Percentiles rank a stretch among this genome's conserved stretches.
phyloP scores from a whole-genome alignment of 2,329 filamentous ascomycete genomes.

The Pestalotiopsis sp. region DNA sequence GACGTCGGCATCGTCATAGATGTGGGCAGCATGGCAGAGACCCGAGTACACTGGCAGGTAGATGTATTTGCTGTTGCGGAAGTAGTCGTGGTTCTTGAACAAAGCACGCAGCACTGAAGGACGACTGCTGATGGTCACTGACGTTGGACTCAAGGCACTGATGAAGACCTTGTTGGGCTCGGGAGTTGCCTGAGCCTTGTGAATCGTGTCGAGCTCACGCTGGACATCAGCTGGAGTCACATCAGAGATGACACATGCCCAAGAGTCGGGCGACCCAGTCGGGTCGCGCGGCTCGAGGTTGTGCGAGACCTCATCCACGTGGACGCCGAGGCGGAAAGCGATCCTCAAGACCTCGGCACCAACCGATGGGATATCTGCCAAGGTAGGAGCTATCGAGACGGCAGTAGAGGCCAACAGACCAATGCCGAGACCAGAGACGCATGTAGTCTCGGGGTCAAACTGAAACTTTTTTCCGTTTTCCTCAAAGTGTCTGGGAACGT shows the following conservation, averaged over 20 bases:
- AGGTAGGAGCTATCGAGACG: conserved; percentile 37
- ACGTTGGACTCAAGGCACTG: conserved; percentile 32
- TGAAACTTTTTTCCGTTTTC: conserved; percentile 15
- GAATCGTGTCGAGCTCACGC: conserved; percentile 36
- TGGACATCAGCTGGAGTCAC: conserved; percentile 32
- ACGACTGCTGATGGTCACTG: conserved; percentile 39
- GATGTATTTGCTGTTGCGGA: conserved; percentile 30
- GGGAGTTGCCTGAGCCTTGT: conserved; percentile 23
- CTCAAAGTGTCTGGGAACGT: conserved; percentile 13
- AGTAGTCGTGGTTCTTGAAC: conserved; percentile 28
- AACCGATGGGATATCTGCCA: conserved; percentile 38
- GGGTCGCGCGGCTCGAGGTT: conserved; percentile 36
- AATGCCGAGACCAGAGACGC: conserved; percentile 42
- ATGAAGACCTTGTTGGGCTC: conserved; percentile 38
- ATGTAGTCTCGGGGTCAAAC: conserved; percentile 22
- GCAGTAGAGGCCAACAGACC: conserved; percentile 44
- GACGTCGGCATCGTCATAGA: conserved; percentile 35
- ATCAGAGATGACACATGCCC: conserved; percentile 42
- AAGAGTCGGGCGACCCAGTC: conserved; percentile 28
- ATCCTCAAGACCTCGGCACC: conserved; percentile 41
- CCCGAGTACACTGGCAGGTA: conserved; percentile 36
- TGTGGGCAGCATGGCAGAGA: conserved; percentile 40
- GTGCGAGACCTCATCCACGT: conserved; percentile 41
- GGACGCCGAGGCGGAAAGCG: conserved; percentile 47
- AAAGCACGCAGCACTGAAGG: conserved; percentile 29